phyloP scores from a whole-genome alignment of 352 stramenopile genomes.

The Phytophthora foliorum region DNA sequence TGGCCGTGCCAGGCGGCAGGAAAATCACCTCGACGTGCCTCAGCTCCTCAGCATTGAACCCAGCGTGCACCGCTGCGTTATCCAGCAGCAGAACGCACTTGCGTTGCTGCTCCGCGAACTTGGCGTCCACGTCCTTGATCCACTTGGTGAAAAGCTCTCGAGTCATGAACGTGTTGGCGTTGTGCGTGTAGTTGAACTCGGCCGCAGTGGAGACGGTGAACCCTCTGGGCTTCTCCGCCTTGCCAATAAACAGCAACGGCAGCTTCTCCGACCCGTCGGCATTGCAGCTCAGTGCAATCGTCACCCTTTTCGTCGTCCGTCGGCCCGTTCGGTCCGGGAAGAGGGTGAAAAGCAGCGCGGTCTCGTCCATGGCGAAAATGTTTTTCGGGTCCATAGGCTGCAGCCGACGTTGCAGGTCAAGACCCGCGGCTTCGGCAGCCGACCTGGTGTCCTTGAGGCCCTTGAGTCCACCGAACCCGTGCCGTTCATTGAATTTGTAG shows the following conservation, averaged over 20 bases:
- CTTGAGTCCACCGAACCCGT: slow-evolving; percentile 31
- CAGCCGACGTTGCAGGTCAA: slow-evolving; percentile 28
- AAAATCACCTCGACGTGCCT: slow-evolving; percentile 38
- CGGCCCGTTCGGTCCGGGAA: slow-evolving; percentile 30
- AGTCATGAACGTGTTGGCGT: slow-evolving; percentile 43
- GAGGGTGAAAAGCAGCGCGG: slow-evolving; percentile 33
- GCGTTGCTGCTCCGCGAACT: slow-evolving; percentile 31
- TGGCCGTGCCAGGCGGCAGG: slow-evolving; percentile 23
- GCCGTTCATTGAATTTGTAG: slow-evolving; percentile 44
- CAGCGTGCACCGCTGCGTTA: slow-evolving; percentile 33
- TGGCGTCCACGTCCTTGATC: slow-evolving; percentile 35
- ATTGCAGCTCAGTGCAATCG: slow-evolving; percentile 38
- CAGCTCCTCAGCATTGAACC: slow-evolving; percentile 23
- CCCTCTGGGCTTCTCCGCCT: slow-evolving; percentile 37
- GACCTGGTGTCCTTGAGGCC: slow-evolving; percentile 14
- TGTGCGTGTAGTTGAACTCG: slow-evolving; percentile 44
- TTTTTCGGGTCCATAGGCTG: slow-evolving; percentile 19
- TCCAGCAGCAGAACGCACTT: slow-evolving; percentile 44
- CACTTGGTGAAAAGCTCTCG: slow-evolving; percentile 43
- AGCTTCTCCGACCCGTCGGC: slow-evolving; percentile 47
- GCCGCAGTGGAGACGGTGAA: slow-evolving; percentile 25
- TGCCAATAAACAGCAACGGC: slow-evolving; percentile 44
- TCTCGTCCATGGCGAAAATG: slow-evolving; percentile 44
- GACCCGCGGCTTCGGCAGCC: slow-evolving; percentile 6
- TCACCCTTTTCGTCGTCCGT: slow-evolving; percentile 39